Percentiles rank a stretch among this genome's conserved stretches.
These are phyloP conservation scores for Lactarius hatsudake DNA, from an alignment of 768 basidiomycete genomes.

Conservation along the genomic window DNA sequence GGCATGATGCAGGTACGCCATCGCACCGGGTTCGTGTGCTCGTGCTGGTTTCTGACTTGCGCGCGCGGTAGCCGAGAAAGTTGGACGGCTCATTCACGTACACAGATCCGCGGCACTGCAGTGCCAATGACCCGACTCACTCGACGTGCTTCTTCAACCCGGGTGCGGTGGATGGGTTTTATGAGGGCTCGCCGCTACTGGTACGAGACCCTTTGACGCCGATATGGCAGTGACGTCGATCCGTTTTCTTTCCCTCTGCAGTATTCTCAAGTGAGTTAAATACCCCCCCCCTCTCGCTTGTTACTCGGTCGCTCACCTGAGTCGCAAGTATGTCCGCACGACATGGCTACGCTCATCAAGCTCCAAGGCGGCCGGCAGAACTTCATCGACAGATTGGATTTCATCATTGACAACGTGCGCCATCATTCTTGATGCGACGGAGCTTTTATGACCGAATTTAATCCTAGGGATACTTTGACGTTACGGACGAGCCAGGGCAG, in stretches of 20 bases:
- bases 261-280: neutral
- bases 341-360: slow-evolving; percentile 57
- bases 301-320: neutral
- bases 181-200: slow-evolving; percentile 60
- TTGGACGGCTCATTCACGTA: slow-evolving; percentile 58
- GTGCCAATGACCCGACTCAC: slow-evolving; percentile 54
- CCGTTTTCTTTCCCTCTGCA: neutral
- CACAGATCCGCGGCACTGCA: slow-evolving; percentile 67
- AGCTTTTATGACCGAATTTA: neutral
- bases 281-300: neutral
- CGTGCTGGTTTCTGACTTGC: neutral
- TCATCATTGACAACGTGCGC: slow-evolving; percentile 52
- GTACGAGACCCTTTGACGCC: slow-evolving; percentile 37
- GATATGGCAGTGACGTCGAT: too few relatives aligned
- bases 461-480: slow-evolving; percentile 54
- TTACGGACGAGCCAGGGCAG: slow-evolving; percentile 62
- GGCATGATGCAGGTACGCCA: slow-evolving; percentile 60
- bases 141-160: slow-evolving; percentile 62
- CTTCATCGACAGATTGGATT: slow-evolving; percentile 55
- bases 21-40: neutral
- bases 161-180: slow-evolving; percentile 57
- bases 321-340: slow-evolving; percentile 59
- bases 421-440: neutral
- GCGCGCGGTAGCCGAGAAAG: slow-evolving; percentile 46
- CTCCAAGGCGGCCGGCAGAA: slow-evolving; percentile 56